Base-by-base conservation (phyloP, 345 rosid species). In the Gossypium thurberi region DNA sequence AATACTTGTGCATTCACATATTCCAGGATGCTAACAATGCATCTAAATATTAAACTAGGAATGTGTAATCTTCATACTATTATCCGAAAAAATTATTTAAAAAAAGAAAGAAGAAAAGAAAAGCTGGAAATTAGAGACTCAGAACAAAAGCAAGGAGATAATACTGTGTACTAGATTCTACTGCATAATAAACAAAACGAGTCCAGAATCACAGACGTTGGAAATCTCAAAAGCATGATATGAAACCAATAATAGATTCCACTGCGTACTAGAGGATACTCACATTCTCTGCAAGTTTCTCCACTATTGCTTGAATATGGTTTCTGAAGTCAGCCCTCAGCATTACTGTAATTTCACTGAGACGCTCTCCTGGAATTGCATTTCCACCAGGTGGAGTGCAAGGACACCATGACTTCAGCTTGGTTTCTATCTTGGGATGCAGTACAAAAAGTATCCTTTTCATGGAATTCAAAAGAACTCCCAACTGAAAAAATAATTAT, bases 281-380 rank as follows among this genome's bases (percentile, higher is more conserved):
- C 33, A 94, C 98, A 87, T 92, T 95, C 76, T 90, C 98, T 3
- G 86, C 89, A 42, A 95, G 92, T 78, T 92, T 95, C 82, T 95
- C 99, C 69, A 95, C 92, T 33, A 92, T 86, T 1, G 96, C 98
- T 86, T 92, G 96, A 74, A 82, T 82, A 80, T 88, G 89, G 73
- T 87, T 84, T 77, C 97, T 86, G 84, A 92, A 92, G 68, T 95
- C 89, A 12, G 98, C 83, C 81, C 94, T 83, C 80, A 95, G 81
- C 89, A 92, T 83, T 51, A 95, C 98, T 12, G 98, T 89, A 75
- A 92, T 91, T 78, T 91, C 99, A 75, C 91, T 85, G 72, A 95
- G 87, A 74, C 88, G 85, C 76, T 95, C 99, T 64, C 96, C 99
- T 50, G 89, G 80, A 44, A 78, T 86, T 58, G 86, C 64, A 71